These are phyloP conservation scores for Annulohypoxylon moriforme DNA, from an alignment of 495 filamentous ascomycete species.

Conservation along the genomic window DNA sequence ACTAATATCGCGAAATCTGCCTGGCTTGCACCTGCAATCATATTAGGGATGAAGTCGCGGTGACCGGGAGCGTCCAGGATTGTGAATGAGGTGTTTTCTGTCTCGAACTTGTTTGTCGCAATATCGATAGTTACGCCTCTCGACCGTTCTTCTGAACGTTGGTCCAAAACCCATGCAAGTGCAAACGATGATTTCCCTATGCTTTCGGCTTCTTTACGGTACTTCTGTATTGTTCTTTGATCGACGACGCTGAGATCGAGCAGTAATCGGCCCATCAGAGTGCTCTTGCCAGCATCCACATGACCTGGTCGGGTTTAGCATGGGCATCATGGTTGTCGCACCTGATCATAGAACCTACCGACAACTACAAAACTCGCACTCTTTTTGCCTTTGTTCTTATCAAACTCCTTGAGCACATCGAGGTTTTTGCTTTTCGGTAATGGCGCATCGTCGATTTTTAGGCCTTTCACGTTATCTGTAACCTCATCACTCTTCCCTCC, in stretches of 20 bases:
- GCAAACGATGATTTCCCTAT: slow-evolving; percentile 97
- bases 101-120: slow-evolving; percentile 93
- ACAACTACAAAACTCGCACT: slow-evolving; percentile 96
- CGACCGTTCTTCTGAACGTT: slow-evolving; percentile 84
- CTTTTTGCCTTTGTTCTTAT: slow-evolving; percentile 79
- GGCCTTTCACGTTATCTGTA: slow-evolving; percentile 62
- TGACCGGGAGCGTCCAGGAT: slow-evolving; percentile 97
- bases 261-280: slow-evolving; percentile 94
- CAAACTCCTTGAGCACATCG: slow-evolving; percentile 84
- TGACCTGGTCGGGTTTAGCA: slow-evolving; percentile 69
- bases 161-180: slow-evolving; percentile 95
- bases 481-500: slow-evolving; percentile 51
- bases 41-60: slow-evolving; percentile 95
- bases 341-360: slow-evolving; percentile 63
- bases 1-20: slow-evolving; percentile 97
- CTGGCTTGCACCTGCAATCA: slow-evolving; percentile 96
- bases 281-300: slow-evolving; percentile 97
- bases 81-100: slow-evolving; percentile 84
- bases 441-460: slow-evolving; percentile 76
- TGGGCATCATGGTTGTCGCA: background rate
- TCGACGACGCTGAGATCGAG: slow-evolving; percentile 89
- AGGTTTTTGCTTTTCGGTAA: slow-evolving; percentile 86
- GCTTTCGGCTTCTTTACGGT: slow-evolving; percentile 85
- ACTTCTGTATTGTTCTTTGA: slow-evolving; percentile 86
- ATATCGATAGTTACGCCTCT: slow-evolving; percentile 98